Conservation (phyloP, 805 yeast genomes). For the Grigorovia transvaalensis region DNA sequence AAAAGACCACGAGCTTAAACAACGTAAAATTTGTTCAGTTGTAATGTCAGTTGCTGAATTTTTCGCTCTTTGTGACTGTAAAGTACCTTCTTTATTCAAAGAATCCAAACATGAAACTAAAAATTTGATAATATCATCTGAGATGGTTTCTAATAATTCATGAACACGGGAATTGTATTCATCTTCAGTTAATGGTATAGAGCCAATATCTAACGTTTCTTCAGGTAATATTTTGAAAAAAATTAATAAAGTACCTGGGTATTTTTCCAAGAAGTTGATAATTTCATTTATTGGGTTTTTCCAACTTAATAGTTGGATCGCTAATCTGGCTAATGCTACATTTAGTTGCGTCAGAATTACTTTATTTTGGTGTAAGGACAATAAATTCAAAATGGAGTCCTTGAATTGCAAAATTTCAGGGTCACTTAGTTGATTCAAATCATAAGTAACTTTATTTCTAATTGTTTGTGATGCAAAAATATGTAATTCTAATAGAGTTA, state of each 20-base stretch:
- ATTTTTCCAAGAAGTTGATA: constrained; percentile 33
- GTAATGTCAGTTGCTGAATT: constrained; percentile 16
- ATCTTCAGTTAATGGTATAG: constrained; percentile 69
- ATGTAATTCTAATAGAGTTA: constrained; percentile 43
- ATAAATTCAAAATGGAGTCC: constrained; percentile 49
- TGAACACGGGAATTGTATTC: constrained; percentile 60
- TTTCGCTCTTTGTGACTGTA: constrained; percentile 25
- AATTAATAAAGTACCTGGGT: constrained; percentile 48
- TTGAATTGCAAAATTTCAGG: constrained; percentile 56
- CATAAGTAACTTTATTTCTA: constrained; percentile 74
- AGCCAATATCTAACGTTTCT: constrained; percentile 69
- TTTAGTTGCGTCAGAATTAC: constrained; percentile 75
- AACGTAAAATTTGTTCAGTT: constrained; percentile 43
- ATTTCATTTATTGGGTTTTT: constrained; percentile 57
- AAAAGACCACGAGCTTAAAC: constrained; percentile 82
- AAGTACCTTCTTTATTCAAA: constrained; percentile 4
- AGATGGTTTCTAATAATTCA: constrained; percentile 54
- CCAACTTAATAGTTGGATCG: constrained; percentile 75
- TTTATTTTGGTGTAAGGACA: constrained; percentile 37
- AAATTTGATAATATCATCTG: constrained; percentile 55
- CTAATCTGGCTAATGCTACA: constrained; percentile 69
- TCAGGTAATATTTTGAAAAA: constrained; percentile 85
- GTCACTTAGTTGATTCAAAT: constrained; percentile 58
- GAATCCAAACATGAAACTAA: constrained; percentile 37
- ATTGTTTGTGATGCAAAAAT: constrained; percentile 89